These are phyloP conservation scores for Calamus simplicifolius DNA, from an alignment of 176 grass and related monocot species.

Conservation along the genomic window DNA sequence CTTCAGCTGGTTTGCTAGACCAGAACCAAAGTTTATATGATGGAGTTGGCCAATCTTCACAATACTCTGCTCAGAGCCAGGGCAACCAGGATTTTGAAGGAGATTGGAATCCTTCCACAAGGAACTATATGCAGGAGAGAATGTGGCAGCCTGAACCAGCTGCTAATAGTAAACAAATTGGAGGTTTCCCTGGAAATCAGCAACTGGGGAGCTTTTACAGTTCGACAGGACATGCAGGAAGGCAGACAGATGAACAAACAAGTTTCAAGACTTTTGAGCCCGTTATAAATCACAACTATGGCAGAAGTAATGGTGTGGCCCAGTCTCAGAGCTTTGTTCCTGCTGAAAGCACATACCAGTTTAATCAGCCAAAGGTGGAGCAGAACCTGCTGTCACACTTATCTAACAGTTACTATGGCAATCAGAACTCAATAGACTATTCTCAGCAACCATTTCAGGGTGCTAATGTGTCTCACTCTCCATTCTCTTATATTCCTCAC, in stretches of 20 bases:
- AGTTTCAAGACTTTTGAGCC: slow-evolving; percentile 6
- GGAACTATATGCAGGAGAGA: not conserved
- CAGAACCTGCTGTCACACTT: not conserved
- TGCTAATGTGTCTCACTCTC: slow-evolving; percentile 6
- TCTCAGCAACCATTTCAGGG: slow-evolving; percentile 2
- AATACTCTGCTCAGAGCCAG: too few species aligned
- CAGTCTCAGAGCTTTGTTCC: not conserved
- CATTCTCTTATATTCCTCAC: not conserved
- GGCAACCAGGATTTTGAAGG: slow-evolving; percentile 2
- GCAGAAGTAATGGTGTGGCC: not conserved
- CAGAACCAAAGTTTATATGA: not conserved
- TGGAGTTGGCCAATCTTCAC: not conserved
- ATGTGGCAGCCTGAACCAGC: slow-evolving; percentile 36
- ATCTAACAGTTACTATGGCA: not conserved
- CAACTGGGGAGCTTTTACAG: slow-evolving; percentile 35
- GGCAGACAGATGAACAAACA: not conserved
- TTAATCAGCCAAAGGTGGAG: not conserved
- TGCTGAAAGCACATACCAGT: not conserved
- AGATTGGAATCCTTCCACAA: slow-evolving; percentile 1
- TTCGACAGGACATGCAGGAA: slow-evolving; percentile 9
- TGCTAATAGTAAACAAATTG: slow-evolving; percentile 30
- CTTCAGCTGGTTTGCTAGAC: not conserved
- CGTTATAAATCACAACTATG: not conserved
- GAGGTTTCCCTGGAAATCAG: slow-evolving; percentile 27
- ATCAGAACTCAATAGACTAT: slow-evolving; percentile 1